phyloP scores from a whole-genome alignment of 108 stramenopile species.

The Skeletonema costatum region DNA sequence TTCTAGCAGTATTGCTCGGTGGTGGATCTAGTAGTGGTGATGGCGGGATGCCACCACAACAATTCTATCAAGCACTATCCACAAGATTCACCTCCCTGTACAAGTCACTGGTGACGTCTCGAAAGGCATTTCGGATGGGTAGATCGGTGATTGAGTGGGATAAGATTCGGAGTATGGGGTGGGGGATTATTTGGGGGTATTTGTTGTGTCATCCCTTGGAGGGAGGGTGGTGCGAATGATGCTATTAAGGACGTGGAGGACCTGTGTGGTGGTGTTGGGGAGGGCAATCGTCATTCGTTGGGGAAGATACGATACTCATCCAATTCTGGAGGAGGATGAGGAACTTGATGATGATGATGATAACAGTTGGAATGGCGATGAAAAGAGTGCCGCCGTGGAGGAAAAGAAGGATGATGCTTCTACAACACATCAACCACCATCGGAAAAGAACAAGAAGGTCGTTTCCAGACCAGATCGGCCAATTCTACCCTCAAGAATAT shows the following conservation, averaged over 20 bases:
- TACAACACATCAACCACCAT: not conserved
- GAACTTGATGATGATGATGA: constrained; percentile 11
- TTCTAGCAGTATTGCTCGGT: not conserved
- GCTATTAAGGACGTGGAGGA: not conserved
- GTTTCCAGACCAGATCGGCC: constrained; percentile 17
- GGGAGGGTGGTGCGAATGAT: not conserved
- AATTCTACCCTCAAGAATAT: constrained; percentile 34
- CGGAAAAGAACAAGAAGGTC: constrained; percentile 6
- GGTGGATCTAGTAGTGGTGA: not conserved
- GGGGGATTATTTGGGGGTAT: constrained; percentile 39
- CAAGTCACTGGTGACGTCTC: constrained; percentile 56
- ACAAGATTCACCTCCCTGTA: constrained; percentile 53
- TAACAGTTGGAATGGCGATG: constrained; percentile 5
- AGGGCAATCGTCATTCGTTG: not conserved
- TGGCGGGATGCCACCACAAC: not conserved
- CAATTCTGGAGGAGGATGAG: constrained; percentile 26
- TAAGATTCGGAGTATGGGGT: constrained; percentile 59
- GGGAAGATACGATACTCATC: constrained; percentile 15
- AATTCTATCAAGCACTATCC: constrained; percentile 17
- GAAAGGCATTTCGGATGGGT: constrained; percentile 84
- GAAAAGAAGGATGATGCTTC: not conserved
- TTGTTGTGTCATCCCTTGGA: constrained; percentile 41
- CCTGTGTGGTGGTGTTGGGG: not conserved
- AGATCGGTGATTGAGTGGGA: constrained; percentile 70
- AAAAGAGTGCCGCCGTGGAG: not conserved